These are phyloP conservation scores for Suhomyces kunorum DNA, from an alignment of 1,139 yeast genomes.

Conservation along the genomic window DNA sequence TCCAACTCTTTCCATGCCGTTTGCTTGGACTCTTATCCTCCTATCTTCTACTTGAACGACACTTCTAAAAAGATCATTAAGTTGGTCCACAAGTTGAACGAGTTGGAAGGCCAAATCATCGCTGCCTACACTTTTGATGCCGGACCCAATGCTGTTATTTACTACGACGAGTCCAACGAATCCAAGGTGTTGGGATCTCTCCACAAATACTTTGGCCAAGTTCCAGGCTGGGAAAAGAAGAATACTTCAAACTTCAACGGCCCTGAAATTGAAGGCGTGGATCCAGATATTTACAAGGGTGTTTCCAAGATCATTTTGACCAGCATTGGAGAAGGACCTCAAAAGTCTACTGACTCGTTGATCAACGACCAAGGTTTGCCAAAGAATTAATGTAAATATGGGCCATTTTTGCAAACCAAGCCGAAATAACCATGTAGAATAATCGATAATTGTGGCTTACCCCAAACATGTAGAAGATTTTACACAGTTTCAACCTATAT, in stretches of 20 bases:
- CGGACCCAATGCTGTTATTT: constrained; percentile 97
- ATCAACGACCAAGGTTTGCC: constrained; percentile 48
- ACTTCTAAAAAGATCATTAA: constrained; percentile 88
- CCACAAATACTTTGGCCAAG: constrained; percentile 52
- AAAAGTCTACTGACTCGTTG: constrained; percentile 52
- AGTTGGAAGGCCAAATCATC: constrained; percentile 58
- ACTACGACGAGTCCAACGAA: constrained; percentile 78
- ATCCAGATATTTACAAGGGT: constrained; percentile 60
- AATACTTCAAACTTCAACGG: constrained; percentile 31
- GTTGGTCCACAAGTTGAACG: constrained; percentile 77
- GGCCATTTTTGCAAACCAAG: too few species aligned
- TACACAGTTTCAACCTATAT: too few species aligned
- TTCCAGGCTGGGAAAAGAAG: constrained; percentile 70
- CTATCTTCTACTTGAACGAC: constrained; percentile 92
- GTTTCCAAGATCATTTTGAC: constrained; percentile 83
- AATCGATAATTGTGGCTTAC: too few species aligned
- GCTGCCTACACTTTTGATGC: constrained; percentile 99
- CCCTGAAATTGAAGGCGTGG: constrained; percentile 41
- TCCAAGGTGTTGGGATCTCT: constrained; percentile 61
- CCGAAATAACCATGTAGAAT: too few species aligned
- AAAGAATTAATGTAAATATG: constrained; percentile 18
- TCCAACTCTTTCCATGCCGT: constrained; percentile 98
- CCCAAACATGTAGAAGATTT: not conserved
- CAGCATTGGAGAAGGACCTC: constrained; percentile 86
- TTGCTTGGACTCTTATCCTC: constrained; percentile 92